phyloP scores from a whole-genome alignment of 2,329 filamentous ascomycete genomes.

The Microcyclospora tardicrescens region DNA sequence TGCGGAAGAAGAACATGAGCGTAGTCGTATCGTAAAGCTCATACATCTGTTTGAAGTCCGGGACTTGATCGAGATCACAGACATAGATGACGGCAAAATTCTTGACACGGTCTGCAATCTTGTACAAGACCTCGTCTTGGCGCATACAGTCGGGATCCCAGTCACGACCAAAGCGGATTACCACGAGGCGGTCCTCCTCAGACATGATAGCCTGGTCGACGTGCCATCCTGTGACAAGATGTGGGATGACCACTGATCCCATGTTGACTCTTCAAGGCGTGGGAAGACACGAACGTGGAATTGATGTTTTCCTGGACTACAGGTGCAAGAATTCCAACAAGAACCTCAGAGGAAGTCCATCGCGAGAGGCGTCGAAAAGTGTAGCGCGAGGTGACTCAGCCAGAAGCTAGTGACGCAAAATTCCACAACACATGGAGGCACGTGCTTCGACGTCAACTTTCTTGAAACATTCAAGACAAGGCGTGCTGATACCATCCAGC shows the following conservation, averaged over 20 bases:
- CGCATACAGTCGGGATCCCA: slow-evolving; percentile 68
- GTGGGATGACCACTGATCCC: slow-evolving; percentile 85
- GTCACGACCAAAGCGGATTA: slow-evolving; percentile 88
- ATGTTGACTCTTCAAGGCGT: slow-evolving; percentile 25
- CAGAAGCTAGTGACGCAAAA: neutral
- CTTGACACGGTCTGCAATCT: slow-evolving; percentile 84
- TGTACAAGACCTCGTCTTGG: slow-evolving; percentile 89
- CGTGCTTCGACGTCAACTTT: neutral
- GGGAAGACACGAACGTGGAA: neutral
- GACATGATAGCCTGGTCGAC: slow-evolving; percentile 90
- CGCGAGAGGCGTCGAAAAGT: too few relatives aligned
- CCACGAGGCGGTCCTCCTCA: slow-evolving; percentile 83
- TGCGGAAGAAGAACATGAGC: slow-evolving; percentile 95
- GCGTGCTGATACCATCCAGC: neutral
- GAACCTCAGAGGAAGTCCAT: too few relatives aligned
- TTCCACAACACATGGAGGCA: neutral
- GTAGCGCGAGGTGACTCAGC: neutral
- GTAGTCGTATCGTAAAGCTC: slow-evolving; percentile 69
- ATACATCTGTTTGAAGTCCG: slow-evolving; percentile 96
- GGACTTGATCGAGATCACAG: slow-evolving; percentile 82
- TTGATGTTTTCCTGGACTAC: too few relatives aligned
- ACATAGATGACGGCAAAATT: slow-evolving; percentile 89
- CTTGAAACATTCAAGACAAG: neutral
- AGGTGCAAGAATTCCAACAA: too few relatives aligned
- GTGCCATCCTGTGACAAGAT: slow-evolving; percentile 88